These are phyloP conservation scores for Apiospora arundinis DNA, from an alignment of 2,329 filamentous ascomycete genomes.

Conservation along the genomic window DNA sequence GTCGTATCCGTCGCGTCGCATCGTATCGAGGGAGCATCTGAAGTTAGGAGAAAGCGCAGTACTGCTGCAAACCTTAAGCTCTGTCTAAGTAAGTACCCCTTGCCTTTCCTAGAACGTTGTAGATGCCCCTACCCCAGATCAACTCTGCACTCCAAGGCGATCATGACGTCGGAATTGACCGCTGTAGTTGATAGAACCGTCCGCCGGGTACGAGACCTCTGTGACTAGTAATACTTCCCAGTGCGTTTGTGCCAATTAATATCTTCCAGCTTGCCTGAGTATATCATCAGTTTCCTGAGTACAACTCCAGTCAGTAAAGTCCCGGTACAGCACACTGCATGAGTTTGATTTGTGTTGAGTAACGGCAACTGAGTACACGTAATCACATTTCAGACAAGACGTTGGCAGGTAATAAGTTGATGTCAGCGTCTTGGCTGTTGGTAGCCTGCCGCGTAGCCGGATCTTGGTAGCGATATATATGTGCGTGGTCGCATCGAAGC, in stretches of 20 bases:
- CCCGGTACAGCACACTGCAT: background rate
- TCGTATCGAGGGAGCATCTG: background rate
- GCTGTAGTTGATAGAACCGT: background rate
- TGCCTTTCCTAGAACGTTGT: background rate
- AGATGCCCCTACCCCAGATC: constrained; percentile 2
- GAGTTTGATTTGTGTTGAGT: background rate
- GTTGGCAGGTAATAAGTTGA: background rate
- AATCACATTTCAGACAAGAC: background rate
- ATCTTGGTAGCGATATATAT: background rate
- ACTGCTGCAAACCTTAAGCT: background rate
- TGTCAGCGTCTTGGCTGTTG: background rate
- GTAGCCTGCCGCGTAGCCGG: background rate
- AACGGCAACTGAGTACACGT: constrained; percentile 7
- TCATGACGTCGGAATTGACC: background rate
- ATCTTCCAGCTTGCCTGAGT: background rate
- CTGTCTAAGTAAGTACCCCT: background rate
- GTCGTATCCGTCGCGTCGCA: background rate
- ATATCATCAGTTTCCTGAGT: background rate
- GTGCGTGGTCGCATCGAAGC: background rate
- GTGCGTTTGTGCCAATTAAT: background rate
- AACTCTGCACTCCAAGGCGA: background rate
- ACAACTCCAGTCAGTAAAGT: background rate
- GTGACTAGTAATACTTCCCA: background rate
- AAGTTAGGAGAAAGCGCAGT: background rate
- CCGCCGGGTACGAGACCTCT: background rate